phyloP scores from a whole-genome alignment of 129 eudicot genomes.

The Centaurea solstitialis region DNA sequence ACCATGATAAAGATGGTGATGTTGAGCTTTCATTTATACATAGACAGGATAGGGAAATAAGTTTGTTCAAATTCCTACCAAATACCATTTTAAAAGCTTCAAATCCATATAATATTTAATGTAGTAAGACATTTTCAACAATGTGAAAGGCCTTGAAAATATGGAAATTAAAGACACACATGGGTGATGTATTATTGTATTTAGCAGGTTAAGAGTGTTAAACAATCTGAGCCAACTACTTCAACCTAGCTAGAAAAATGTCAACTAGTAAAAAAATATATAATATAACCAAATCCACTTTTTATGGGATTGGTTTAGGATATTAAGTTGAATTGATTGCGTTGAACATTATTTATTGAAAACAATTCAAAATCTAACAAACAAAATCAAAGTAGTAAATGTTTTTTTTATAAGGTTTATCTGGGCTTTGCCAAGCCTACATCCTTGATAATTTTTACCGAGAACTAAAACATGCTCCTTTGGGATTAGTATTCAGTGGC shows the following conservation, averaged over 20 bases:
- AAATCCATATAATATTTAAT: neutral
- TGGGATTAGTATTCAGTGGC: no score
- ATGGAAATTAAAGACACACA: neutral
- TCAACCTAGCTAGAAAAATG: neutral
- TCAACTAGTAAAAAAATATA: neutral
- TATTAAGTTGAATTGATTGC: neutral
- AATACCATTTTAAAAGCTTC: neutral
- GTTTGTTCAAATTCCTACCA: neutral
- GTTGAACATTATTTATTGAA: neutral
- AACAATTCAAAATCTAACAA: no score
- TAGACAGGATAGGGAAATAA: neutral
- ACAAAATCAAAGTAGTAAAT: no score
- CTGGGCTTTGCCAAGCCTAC: no score
- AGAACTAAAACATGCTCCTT: no score
- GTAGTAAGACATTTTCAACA: neutral
- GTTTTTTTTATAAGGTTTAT: no score
- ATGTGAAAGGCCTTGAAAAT: neutral
- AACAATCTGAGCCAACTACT: neutral
- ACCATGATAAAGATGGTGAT: neutral
- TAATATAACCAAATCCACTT: neutral
- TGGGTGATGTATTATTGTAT: neutral
- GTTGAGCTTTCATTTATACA: neutral
- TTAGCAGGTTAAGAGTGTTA: neutral
- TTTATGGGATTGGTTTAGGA: neutral
- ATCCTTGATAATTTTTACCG: no score